Conservation (phyloP, 768 basidiomycete genomes). For the Rhodotorula kratochvilovae region DNA sequence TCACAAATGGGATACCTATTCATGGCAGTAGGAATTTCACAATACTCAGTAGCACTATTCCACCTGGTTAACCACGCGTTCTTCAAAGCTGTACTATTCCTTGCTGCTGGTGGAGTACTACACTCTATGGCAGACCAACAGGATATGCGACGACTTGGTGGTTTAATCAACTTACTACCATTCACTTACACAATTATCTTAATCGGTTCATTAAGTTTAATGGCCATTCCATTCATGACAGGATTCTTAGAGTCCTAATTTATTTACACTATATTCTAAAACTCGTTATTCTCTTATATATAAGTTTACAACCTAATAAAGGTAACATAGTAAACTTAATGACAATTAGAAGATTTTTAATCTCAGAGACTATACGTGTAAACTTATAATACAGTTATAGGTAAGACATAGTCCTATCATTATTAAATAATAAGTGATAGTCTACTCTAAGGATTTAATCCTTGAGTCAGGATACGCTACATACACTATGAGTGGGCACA, state of each 20-base stretch:
- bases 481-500: slow-evolving; percentile 29
- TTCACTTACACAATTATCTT: slow-evolving; percentile 42
- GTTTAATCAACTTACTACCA: slow-evolving; percentile 39
- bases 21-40: no score
- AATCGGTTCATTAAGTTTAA: slow-evolving; percentile 42
- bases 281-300: no score
- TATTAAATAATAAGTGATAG: no score
- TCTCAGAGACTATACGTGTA: no score
- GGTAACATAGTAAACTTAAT: no score
- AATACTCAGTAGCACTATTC: slow-evolving; percentile 17
- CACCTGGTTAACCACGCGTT: slow-evolving; percentile 27
- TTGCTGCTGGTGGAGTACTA: slow-evolving; percentile 41
- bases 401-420: no score
- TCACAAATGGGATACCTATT: no score
- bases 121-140: slow-evolving; percentile 43
- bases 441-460: slow-evolving; percentile 43
- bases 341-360: no score
- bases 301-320: no score
- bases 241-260: no score
- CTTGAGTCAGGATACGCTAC: slow-evolving; percentile 40
- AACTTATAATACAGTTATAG: no score
- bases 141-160: slow-evolving; percentile 42
- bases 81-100: slow-evolving; percentile 34
- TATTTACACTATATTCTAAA: no score
- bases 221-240: slow-evolving; percentile 43